Evolutionary conservation across 192 early-diverging fungal species (phyloP), one percentile per base, ranked within the genome.

Genomic region (Entrophospora sp.): DNA sequence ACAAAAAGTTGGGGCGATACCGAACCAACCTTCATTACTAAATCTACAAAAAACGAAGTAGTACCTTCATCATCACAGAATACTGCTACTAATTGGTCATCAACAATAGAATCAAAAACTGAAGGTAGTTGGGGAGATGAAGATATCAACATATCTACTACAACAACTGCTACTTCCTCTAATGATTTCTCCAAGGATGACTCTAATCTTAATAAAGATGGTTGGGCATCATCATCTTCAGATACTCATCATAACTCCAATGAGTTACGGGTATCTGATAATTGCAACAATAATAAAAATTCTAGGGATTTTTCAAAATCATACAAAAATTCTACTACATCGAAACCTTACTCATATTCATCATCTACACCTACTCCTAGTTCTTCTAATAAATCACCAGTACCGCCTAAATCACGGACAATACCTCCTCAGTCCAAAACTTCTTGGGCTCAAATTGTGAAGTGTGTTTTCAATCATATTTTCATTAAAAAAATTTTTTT

Each of bases 401-500:
- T 67, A 13, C 32, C 67, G 16, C 69, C 59, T 34, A 75, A 71
- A 53, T 20, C 69, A 40, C 69, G 70, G 59, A 75, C 74, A 4
- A 71, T 71, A 55, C 69, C 74, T 35, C 53, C 67, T 16, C 70
- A 64, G 52, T 61, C 49, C 55, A 77, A 75, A 55, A 63, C 70
- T 61, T 85, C 83, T 57, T 85, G 83, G 83, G 83, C 83, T 32
- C 78, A 83, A 42, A 73, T 85, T 49, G 81, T 83, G 22, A 83
- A 83, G 83, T 85, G 63, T 36, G 79, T 67, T 32, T 69, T 31
- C 9, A 13, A 42, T 34, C 34, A 49, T 55, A 1, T 31, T n/a
- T n/a, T n/a, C n/a, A n/a, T n/a, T n/a, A n/a, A n/a, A n/a, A n/a
- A n/a, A n/a, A n/a, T n/a, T n/a, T 10, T n/a, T 38, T 7, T 12